A percentile compares a stretch with the other conserved stretches of the same genome.
Evolutionary conservation across 805 yeast genomes (phyloP).

Genomic region (Candida endomychidarum): DNA sequence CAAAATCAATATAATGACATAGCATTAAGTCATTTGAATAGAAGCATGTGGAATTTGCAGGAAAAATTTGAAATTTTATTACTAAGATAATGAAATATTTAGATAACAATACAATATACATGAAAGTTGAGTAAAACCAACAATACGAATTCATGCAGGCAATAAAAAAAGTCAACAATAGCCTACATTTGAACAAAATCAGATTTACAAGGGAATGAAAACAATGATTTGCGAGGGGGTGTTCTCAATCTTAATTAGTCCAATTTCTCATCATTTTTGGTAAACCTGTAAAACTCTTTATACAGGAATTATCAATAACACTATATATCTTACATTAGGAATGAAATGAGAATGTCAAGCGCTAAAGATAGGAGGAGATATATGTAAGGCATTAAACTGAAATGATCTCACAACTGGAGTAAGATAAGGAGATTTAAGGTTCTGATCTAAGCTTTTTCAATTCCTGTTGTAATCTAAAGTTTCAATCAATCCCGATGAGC

Average conservation of each 20-base stretch:
- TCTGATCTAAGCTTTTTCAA: no score
- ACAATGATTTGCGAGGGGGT: background rate
- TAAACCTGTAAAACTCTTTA: background rate
- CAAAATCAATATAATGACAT: background rate
- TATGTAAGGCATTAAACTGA: no score
- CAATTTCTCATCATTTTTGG: background rate
- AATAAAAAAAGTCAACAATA: background rate
- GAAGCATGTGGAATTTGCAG: background rate
- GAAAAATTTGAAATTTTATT: background rate
- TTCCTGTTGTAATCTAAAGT: no score
- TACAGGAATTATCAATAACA: background rate
- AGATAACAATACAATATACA: background rate
- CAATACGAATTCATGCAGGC: no score
- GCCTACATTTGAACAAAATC: background rate
- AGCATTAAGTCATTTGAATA: background rate
- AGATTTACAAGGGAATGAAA: background rate
- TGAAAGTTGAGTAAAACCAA: background rate
- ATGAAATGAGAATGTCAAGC: background rate
- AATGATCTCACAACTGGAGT: no score
- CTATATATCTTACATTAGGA: background rate
- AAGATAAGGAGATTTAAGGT: no score
- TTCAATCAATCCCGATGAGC: no score
- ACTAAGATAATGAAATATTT: background rate
- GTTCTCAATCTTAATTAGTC: background rate
- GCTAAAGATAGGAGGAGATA: no score